Base-by-base conservation (phyloP, 2,329 filamentous ascomycete species). In the Stylonectria norvegica region DNA sequence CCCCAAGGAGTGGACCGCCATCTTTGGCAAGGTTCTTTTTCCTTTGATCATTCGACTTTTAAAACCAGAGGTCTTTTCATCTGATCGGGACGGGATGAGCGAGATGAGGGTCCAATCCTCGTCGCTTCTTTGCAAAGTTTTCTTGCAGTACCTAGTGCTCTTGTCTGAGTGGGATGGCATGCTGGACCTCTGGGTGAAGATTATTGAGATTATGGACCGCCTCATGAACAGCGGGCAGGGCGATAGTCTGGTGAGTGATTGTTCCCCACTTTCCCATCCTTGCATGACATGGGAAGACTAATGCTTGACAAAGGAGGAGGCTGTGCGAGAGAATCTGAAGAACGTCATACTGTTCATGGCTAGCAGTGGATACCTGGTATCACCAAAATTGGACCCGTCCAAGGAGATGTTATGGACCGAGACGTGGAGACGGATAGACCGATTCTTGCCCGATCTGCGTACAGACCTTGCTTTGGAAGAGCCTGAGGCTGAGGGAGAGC, bases 311-410 rank as follows among this genome's bases (percentile, higher is more conserved):
- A 53, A 95, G 83, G 89, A 95, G 66, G 93, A 98, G 70, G 91
- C 93, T 10, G 89, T 97, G 3, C 86, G 88, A 1, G 93, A 98
- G 65, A 93, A 89, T 50, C 71, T 98, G 42, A 98, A 98, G 68
- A 98, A 98, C 52, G 89, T 97, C 37, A 72, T 97, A 17, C 75
- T 98, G 8, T 93, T 98, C 56, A 95, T 98, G 89, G 83, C 86
- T 5, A 93, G 84, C 61, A 90, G 85, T 36, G 90, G 86, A 23
- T 90, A 87, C 56, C 77, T 98, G 5, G 82, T 88, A 0, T 78
- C 86, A 2, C 87, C 87, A 10, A 72, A 66, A 48, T 65, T 75
- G 52, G 75, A 83, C 47, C 59, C 71, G 2, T 69, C 67, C 5
- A 75, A 76, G 54, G 73, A 73, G 60, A 72, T 71, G 56, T 67